These are phyloP conservation scores for Serendipita sp. DNA, from an alignment of 768 basidiomycete species.

Conservation along the genomic window DNA sequence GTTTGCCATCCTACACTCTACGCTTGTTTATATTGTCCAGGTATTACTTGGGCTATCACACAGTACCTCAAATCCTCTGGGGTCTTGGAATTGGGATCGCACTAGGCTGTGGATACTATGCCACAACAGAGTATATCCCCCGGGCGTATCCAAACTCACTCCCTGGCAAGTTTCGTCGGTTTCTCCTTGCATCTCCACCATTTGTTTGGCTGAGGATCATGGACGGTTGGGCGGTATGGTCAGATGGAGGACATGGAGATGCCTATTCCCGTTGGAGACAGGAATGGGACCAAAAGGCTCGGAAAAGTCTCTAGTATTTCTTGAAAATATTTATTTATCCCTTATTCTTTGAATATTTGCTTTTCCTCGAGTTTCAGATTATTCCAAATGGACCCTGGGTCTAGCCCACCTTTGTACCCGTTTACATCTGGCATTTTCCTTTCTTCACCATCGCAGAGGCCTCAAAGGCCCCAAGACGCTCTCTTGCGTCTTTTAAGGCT, in stretches of 20 bases:
- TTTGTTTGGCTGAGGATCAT: constrained; percentile 51
- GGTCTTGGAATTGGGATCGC: constrained; percentile 47
- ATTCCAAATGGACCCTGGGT: no score
- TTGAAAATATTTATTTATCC: no score
- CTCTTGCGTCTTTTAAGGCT: no score
- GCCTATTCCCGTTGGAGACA: constrained; percentile 51
- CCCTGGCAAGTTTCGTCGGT: constrained; percentile 22
- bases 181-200: constrained; percentile 39
- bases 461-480: no score
- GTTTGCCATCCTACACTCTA: not conserved
- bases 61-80: constrained; percentile 55
- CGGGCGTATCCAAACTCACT: constrained; percentile 33
- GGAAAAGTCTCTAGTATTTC: not conserved
- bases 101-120: constrained; percentile 40
- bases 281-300: constrained; percentile 8
- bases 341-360: no score
- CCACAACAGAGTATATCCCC: constrained; percentile 43
- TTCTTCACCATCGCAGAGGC: no score
- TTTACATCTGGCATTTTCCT: not conserved
- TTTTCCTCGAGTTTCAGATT: no score
- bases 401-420: not conserved
- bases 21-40: constrained; percentile 21
- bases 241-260: constrained; percentile 55
- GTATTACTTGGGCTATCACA: constrained; percentile 58
- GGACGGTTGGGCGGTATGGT: constrained; percentile 71